phyloP scores from a whole-genome alignment of 768 basidiomycete genomes.

The Ramaria sp. region DNA sequence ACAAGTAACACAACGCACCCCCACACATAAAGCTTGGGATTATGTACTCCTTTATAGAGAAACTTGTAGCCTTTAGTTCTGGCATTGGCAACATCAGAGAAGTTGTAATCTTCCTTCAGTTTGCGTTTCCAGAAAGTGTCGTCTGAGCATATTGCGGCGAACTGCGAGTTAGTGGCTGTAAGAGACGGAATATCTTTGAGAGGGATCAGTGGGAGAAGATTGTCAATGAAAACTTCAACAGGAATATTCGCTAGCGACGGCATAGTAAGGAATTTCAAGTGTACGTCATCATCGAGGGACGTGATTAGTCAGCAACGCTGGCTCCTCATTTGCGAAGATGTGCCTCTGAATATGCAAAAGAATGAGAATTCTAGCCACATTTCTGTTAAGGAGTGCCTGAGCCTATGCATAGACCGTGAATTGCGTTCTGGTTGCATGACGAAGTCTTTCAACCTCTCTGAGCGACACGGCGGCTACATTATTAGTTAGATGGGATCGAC shows the following conservation, averaged over 20 bases:
- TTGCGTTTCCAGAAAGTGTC: constrained; percentile 74
- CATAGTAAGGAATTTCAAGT: constrained; percentile 18
- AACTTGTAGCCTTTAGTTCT: constrained; percentile 70
- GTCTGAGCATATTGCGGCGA: constrained; percentile 51
- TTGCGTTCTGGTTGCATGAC: too few relatives aligned
- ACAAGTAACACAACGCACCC: constrained; percentile 34
- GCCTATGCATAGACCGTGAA: too few relatives aligned
- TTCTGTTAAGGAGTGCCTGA: too few relatives aligned
- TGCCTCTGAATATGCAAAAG: too few relatives aligned
- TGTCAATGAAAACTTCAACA: constrained; percentile 68
- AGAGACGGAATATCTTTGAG: constrained; percentile 48
- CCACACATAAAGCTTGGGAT: constrained; percentile 43
- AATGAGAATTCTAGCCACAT: too few relatives aligned
- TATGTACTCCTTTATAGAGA: constrained; percentile 60
- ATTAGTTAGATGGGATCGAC: too few relatives aligned
- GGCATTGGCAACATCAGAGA: constrained; percentile 59
- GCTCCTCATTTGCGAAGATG: too few relatives aligned
- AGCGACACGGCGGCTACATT: too few relatives aligned
- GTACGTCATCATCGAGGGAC: too few relatives aligned
- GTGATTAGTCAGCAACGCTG: too few relatives aligned
- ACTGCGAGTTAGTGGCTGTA: constrained; percentile 51
- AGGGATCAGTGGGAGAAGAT: constrained; percentile 48
- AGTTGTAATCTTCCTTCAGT: constrained; percentile 65
- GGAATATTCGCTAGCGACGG: constrained; percentile 44
- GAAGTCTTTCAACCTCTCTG: too few relatives aligned